A percentile compares a stretch with the other conserved stretches of the same genome.
These are phyloP conservation scores for Nicotiana obtusifolia DNA, from an alignment of 257 asterid genomes.

Conservation along the genomic window DNA sequence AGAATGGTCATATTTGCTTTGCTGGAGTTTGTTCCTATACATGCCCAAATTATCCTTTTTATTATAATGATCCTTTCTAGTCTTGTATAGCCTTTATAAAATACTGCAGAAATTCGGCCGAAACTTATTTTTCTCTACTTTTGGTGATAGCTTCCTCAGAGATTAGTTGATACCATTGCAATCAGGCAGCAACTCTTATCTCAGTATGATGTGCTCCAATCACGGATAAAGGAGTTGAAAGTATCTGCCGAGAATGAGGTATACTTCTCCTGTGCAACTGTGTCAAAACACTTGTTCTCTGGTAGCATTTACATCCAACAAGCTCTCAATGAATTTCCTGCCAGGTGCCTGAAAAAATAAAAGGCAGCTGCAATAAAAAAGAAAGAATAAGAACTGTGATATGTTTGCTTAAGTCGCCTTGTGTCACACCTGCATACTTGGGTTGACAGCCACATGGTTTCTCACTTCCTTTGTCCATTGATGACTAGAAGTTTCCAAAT, in stretches of 20 bases:
- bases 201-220: constrained; percentile 86
- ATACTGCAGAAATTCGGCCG: background rate
- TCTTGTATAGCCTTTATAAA: background rate
- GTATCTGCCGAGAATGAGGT: constrained; percentile 91
- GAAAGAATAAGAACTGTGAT: background rate
- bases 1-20: background rate
- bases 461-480: background rate
- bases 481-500: background rate
- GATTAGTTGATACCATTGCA: constrained; percentile 55
- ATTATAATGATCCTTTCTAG: background rate
- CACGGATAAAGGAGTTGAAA: constrained; percentile 83
- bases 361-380: background rate
- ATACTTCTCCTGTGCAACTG: background rate
- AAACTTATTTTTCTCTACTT: constrained; percentile 10
- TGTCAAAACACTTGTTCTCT: constrained; percentile 4
- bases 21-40: background rate
- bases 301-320: constrained; percentile 2
- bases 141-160: constrained; percentile 75
- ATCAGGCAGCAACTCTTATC: constrained; percentile 76
- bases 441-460: background rate
- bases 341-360: background rate
- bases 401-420: background rate
- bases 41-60: background rate
- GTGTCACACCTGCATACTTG: background rate
- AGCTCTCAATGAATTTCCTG: background rate